Base-by-base conservation (phyloP, 768 basidiomycete species). In the Daedaleopsis nitida region DNA sequence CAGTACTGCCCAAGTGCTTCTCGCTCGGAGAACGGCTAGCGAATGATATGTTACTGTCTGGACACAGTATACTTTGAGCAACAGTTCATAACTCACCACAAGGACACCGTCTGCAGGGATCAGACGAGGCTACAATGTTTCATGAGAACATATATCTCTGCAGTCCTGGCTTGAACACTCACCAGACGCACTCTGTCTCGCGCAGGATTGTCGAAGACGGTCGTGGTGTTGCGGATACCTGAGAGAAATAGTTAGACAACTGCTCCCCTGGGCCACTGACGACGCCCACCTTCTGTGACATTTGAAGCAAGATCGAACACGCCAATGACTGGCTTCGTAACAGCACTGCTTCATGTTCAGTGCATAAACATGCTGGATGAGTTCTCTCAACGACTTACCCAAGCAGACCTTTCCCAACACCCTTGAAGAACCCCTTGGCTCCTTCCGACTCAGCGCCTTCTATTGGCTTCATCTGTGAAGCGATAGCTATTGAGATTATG, bases 181-280 rank as follows among this genome's bases (percentile, higher is more conserved):
- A 91, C 92, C 69, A 91, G 76, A 69, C 97, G 82, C 45, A 91
- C 84, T 19, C 96, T 88, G 69, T 98, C 96, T 57, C 95, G 82
- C 37, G 89, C 89, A 13, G 91, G 89, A 63, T 86, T 91, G 72
- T 98, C 97, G 63, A 98, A 99, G 2, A 98, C 96, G 2, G 95
- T 98, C 0, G 97, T 98, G 0, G 97, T 99, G 69, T 99, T 99
- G 48, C 97, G 87, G 64, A 99, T 96, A 27, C 96, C 93, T 94
- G 60, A 37, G 27, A 32, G 27, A 32, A 7, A 32, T 17, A 9
- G 11, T 11, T 19, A n/a, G 32, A 4, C 16, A 53, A 13, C 10
- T 13, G 24, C 16, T n/a, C 11, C 14, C 9, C 19, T 49, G 45
- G 19, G 27, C 0, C 14, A 16, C 37, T 48, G 2, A 47, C 19